Base-by-base conservation (phyloP, 2,329 filamentous ascomycete genomes). In the Calonectria leucothoes region DNA sequence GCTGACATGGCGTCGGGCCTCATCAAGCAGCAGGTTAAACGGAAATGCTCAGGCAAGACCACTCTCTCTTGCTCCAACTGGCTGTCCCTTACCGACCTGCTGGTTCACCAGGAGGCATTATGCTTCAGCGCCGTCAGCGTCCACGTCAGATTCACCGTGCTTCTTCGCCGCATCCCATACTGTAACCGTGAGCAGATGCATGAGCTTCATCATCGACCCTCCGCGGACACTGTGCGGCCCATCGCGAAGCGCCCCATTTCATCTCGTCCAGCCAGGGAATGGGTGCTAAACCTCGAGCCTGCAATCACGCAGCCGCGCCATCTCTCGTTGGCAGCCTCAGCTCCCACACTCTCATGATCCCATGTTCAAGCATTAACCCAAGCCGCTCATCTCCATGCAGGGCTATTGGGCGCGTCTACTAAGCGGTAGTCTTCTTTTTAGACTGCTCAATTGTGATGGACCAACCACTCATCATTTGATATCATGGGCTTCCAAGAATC, bases 161-260 rank as follows among this genome's bases (percentile, higher is more conserved):
- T 23, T 29, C 27, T 33, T 12, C 6, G 3, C 7, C n/a, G 2
- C 11, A 37, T 39, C 42, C 67, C 49, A 49, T 55, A 10, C 31
- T 15, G 23, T 52, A 23, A 57, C n/a, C 4, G 31, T 12, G 55
- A 23, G 11, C 35, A 29, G 35, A 23, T 48, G 14, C n/a, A 29
- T 29, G 35, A n/a, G 20, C 49, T 64, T 55, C n/a, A 8, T 45
- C 49, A 27, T 25, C 31, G 57, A 57, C 39, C 48, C 8, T 42
- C 57, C 45, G 55, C 70, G 71, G 71, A 35, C 67, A 73, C 67
- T 73, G 71, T 73, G 67, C 71, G 71, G 71, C 51, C 55, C 61
- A 66, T 71, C 48, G 59, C 69, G 69, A 59, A 29, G 45, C 29
- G 49, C 45, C 59, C 61, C 59, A 63, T 66, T 51, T 73, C 31